These are phyloP conservation scores for Phaeosphaeriaceae sp. DNA, from an alignment of 2,329 filamentous ascomycete species.

Conservation along the genomic window DNA sequence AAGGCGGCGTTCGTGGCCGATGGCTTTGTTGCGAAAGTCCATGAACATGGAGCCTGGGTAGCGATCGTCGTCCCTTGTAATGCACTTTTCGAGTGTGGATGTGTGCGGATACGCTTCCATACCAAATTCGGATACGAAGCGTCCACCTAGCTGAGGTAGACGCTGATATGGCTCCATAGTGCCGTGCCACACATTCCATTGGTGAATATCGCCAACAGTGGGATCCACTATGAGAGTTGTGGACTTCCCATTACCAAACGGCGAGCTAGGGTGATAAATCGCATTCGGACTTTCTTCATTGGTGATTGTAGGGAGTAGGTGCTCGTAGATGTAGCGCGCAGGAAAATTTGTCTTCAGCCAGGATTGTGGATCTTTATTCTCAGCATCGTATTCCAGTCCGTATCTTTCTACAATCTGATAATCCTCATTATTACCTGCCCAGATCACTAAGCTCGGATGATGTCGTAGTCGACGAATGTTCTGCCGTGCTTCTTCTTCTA, in stretches of 20 bases:
- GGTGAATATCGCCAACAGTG: slow-evolving; percentile 87
- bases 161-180: slow-evolving; percentile 84
- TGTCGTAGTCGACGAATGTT: slow-evolving; percentile 76
- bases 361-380: slow-evolving; percentile 77
- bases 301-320: slow-evolving; percentile 74
- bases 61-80: slow-evolving; percentile 63
- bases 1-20: slow-evolving; percentile 83
- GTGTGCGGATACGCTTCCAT: slow-evolving; percentile 91
- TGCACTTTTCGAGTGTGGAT: slow-evolving; percentile 79
- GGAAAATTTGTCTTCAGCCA: slow-evolving; percentile 91
- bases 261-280: slow-evolving; percentile 80
- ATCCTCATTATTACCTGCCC: slow-evolving; percentile 93
- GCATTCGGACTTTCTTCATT: slow-evolving; percentile 67
- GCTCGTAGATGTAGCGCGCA: slow-evolving; percentile 89
- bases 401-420: slow-evolving; percentile 82
- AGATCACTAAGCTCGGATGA: slow-evolving; percentile 86
- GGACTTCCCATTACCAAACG: slow-evolving; percentile 78
- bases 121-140: slow-evolving; percentile 93
- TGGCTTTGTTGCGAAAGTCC: slow-evolving; percentile 96
- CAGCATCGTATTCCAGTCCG: slow-evolving; percentile 75
- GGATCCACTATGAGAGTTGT: slow-evolving; percentile 59
- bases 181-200: slow-evolving; percentile 98
- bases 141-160: slow-evolving; percentile 82
- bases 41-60: slow-evolving; percentile 84
- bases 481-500: slow-evolving; percentile 62